Base-by-base conservation (phyloP, 2,329 filamentous ascomycete genomes). In the Aspergillus sp. region DNA sequence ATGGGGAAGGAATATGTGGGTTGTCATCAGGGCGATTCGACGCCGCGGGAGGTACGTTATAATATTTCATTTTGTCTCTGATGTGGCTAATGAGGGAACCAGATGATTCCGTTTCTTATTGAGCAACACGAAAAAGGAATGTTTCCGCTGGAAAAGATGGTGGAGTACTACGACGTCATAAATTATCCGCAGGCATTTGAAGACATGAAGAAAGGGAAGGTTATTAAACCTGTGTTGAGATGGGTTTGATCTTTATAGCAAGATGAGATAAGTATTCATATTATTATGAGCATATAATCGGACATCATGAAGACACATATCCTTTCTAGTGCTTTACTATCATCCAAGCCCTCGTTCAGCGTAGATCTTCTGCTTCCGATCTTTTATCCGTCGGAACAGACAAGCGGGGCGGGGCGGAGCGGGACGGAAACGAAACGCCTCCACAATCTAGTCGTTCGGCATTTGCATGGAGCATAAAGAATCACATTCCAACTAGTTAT, bases 131-230 rank as follows among this genome's bases (percentile, higher is more conserved):
- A 60, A 3, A 61, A 71, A 43, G 74, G 73, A 7, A 68, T 62
- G 46, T 74, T 77, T 42, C 73, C 73, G 0, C 62, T 76, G 12
- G 69, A 76, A 31, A 67, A 68, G 49, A 45, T 77, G 32, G 62
- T 71, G 48, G 71, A 69, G 55, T 62, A 65, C 6, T 73, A 75
- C 54, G 49, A 65, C 36, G 67, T 67, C 10, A 51, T 52, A 12
- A 53, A 63, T 3, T 56, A 54, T 19, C 49, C 49, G 33, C 32
- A 40, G 38, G 58, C 59, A 3, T 47, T 59, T 12, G 38, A 53
- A 12, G 60, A 65, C 35, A 57, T 62, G 37, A 50, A 52, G 37
- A 47, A 44, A 10, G 60, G 57, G 7, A 52, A 50, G 37, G 52
- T 51, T 0, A 43, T 65, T 6, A 62, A 62, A 43, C 51, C 54